A percentile compares a stretch with the other conserved stretches of the same genome.
phyloP scores from a whole-genome alignment of 768 basidiomycete species.

The Chalciporus pseudorubinellus region DNA sequence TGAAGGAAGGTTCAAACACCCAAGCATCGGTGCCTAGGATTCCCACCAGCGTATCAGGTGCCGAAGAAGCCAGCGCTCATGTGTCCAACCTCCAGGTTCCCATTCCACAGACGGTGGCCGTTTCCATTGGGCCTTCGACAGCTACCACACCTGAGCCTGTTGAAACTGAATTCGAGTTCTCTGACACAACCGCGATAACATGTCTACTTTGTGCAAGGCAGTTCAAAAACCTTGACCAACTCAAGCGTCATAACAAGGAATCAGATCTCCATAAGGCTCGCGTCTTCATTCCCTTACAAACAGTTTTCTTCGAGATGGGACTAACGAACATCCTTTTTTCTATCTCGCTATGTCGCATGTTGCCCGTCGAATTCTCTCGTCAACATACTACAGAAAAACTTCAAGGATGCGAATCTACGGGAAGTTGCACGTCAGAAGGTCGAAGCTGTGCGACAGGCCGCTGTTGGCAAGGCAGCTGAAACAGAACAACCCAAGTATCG shows the following conservation, averaged over 20 bases:
- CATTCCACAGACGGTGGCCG: constrained; percentile 9
- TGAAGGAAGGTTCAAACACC: constrained; percentile 47
- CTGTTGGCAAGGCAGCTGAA: constrained; percentile 24
- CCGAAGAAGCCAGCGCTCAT: constrained; percentile 5
- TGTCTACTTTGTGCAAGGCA: constrained; percentile 92
- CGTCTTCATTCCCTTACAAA: constrained; percentile 36
- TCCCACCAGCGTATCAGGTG: constrained; percentile 5
- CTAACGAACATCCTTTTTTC: constrained; percentile 32
- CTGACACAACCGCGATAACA: constrained; percentile 68
- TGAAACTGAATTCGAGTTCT: constrained; percentile 77
- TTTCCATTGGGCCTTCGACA: constrained; percentile 23
- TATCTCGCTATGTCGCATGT: constrained; percentile 5
- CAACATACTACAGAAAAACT: constrained; percentile 68
- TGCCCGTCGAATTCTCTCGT: constrained; percentile 3
- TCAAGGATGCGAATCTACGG: constrained; percentile 66
- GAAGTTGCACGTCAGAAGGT: constrained; percentile 74
- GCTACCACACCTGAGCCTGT: constrained; percentile 38
- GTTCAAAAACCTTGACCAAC: constrained; percentile 84
- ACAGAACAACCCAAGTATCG: constrained; percentile 80
- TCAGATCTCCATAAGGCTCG: constrained; percentile 94
- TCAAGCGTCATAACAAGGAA: constrained; percentile 88
- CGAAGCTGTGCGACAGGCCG: constrained; percentile 40
- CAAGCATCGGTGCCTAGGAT: constrained; percentile 21
- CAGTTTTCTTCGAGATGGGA: constrained; percentile 20
- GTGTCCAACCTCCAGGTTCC: constrained; percentile 6